Conservation (phyloP, 176 grass and related monocot species). For the Aegilops bicornis region DNA sequence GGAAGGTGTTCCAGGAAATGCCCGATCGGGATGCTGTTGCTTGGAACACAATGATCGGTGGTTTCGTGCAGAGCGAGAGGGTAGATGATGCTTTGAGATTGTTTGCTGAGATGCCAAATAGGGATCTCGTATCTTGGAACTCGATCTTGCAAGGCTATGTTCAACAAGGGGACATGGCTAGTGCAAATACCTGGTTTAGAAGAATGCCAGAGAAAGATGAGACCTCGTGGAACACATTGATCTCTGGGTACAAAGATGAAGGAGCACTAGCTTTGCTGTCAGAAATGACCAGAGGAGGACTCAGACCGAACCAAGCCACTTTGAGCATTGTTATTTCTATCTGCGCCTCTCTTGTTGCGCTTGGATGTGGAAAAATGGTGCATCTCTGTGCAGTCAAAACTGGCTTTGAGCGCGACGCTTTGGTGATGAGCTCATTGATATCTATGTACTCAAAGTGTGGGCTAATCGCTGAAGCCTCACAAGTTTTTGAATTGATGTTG, state of each 20-base stretch:
- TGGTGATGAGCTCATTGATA: conserved; percentile 77
- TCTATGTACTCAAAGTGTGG: conserved; percentile 81
- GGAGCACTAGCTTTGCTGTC: conserved; percentile 49
- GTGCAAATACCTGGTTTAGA: conserved; percentile 58
- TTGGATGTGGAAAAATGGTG: conserved; percentile 64
- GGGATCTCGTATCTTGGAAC: conserved; percentile 72
- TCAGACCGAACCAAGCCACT: conserved; percentile 61
- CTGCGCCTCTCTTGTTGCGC: conserved; percentile 60
- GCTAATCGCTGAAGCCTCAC: conserved; percentile 51
- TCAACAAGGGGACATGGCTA: conserved; percentile 54
- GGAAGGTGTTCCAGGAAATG: conserved; percentile 62
- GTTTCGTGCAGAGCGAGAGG: conserved; percentile 54
- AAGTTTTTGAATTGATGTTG: conserved; percentile 50
- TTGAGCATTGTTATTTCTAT: conserved; percentile 59
- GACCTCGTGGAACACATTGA: conserved; percentile 76
- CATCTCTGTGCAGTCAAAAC: conserved; percentile 50
- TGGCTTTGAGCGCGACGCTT: conserved; percentile 64
- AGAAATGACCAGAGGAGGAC: conserved; percentile 62
- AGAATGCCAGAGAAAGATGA: conserved; percentile 54
- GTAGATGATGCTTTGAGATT: conserved; percentile 61
- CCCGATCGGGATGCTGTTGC: conserved; percentile 56
- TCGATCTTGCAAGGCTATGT: conserved; percentile 71
- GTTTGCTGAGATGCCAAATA: conserved; percentile 57
- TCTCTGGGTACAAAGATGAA: conserved; percentile 57
- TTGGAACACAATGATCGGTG: conserved; percentile 82